phyloP scores from a whole-genome alignment of 2,329 filamentous ascomycete genomes.

The Alternaria hordeiaustralica region DNA sequence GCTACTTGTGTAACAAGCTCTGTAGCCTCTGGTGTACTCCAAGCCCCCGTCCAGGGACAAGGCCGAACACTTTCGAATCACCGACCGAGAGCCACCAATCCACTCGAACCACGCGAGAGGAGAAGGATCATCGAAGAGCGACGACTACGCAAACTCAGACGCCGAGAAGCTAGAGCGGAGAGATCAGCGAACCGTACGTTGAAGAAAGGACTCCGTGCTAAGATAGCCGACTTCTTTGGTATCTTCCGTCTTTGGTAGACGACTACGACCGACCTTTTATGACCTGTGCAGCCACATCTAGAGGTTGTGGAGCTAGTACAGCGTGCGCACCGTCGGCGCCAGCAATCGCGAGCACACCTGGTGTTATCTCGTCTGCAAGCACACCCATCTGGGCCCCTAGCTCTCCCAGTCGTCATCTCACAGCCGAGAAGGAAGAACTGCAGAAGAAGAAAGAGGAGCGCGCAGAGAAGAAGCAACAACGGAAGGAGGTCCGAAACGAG shows the following conservation, averaged over 20 bases:
- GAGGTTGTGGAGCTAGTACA: neutral
- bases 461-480: neutral
- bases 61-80: neutral
- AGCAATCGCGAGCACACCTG: neutral
- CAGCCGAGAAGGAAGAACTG: neutral
- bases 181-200: neutral
- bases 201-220: neutral
- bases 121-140: neutral
- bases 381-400: neutral
- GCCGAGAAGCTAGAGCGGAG: neutral
- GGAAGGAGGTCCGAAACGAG: neutral
- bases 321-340: neutral
- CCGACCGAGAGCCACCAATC: neutral
- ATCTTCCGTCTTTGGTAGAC: constrained; percentile 1
- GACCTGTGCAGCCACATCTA: neutral
- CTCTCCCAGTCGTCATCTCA: neutral
- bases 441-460: neutral
- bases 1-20: neutral
- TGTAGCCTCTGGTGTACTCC: neutral
- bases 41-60: neutral
- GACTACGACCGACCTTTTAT: neutral
- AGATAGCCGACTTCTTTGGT: neutral
- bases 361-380: neutral
- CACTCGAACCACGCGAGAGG: neutral
- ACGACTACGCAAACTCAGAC: neutral